These are phyloP conservation scores for Entophlyctis helioformis DNA, from an alignment of 192 early-diverging fungal genomes.

Conservation along the genomic window DNA sequence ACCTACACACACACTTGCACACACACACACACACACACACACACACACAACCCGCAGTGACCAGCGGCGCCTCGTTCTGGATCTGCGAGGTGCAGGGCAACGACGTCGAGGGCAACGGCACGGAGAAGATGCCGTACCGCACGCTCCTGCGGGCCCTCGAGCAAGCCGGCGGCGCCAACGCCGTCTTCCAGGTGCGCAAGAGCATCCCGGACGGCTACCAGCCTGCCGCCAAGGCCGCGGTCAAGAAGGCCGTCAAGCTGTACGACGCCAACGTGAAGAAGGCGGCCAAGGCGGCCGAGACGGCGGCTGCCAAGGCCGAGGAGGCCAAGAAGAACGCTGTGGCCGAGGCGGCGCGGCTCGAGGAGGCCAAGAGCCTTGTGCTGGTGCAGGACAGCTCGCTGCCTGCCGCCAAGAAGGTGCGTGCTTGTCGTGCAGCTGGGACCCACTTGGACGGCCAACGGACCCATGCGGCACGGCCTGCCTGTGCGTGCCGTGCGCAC, in stretches of 20 bases:
- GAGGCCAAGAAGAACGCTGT: conserved; percentile 35
- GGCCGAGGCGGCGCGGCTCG: conserved; percentile 65
- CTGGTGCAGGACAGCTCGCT: conserved; percentile 61
- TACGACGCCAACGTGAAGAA: conserved; percentile 59
- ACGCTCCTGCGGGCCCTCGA: conserved; percentile 63
- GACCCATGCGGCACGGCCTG: too few species aligned
- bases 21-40: neutral
- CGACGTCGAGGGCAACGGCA: conserved; percentile 69
- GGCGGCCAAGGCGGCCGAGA: conserved; percentile 31
- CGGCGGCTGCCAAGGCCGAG: conserved; percentile 21
- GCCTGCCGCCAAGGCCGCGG: conserved; percentile 70
- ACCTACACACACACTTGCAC: too few species aligned
- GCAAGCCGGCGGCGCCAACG: conserved; percentile 19
- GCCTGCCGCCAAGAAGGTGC: conserved; percentile 56
- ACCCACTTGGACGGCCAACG: too few species aligned
- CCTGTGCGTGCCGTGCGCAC: too few species aligned
- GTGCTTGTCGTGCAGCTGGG: too few species aligned
- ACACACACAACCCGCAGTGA: neutral
- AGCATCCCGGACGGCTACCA: conserved; percentile 56
- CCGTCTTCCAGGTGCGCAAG: conserved; percentile 58
- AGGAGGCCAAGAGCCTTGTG: conserved; percentile 74
- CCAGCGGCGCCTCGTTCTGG: conserved; percentile 18
- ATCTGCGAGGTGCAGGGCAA: conserved; percentile 77
- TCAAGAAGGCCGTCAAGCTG: conserved; percentile 88
- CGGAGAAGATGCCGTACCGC: conserved; percentile 64